These are phyloP conservation scores for Lentinula sp. DNA, from an alignment of 768 basidiomycete species.

Conservation along the genomic window DNA sequence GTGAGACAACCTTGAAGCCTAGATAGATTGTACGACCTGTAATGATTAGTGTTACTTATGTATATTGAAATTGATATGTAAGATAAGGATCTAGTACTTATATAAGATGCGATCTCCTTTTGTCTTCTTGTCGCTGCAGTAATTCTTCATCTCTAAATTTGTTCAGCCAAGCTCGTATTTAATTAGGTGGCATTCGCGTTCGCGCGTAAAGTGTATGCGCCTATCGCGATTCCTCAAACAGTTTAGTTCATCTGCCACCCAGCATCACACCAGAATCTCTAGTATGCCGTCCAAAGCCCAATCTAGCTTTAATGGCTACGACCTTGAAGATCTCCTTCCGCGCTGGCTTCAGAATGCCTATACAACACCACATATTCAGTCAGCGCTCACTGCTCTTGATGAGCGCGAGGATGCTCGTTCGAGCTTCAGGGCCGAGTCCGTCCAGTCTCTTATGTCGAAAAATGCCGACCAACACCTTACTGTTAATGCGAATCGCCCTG, in stretches of 20 bases:
- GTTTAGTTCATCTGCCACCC: neutral
- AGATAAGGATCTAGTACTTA: too few species aligned
- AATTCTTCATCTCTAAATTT: too few species aligned
- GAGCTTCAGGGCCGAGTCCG: neutral
- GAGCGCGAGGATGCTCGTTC: slow-evolving; percentile 1
- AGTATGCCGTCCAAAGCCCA: neutral
- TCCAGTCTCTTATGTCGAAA: neutral
- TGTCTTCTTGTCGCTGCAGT: too few species aligned
- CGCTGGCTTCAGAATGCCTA: neutral
- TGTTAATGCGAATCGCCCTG: neutral
- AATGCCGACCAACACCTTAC: neutral
- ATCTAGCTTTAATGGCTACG: neutral
- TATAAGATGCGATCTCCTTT: too few species aligned
- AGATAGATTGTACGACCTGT: too few species aligned
- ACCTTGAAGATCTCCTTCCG: neutral
- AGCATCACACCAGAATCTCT: neutral
- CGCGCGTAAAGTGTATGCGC: neutral
- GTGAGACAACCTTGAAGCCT: neutral
- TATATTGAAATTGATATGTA: too few species aligned
- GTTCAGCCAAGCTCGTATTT: too few species aligned
- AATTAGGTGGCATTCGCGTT: too few species aligned
- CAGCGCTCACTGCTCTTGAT: neutral
- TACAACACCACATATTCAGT: neutral
- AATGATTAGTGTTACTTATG: too few species aligned
- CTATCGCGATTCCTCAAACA: neutral